A percentile compares a stretch with the other conserved stretches of the same genome.
These are phyloP conservation scores for Bruguiera sexangula DNA, from an alignment of 345 rosid species.

Conservation along the genomic window DNA sequence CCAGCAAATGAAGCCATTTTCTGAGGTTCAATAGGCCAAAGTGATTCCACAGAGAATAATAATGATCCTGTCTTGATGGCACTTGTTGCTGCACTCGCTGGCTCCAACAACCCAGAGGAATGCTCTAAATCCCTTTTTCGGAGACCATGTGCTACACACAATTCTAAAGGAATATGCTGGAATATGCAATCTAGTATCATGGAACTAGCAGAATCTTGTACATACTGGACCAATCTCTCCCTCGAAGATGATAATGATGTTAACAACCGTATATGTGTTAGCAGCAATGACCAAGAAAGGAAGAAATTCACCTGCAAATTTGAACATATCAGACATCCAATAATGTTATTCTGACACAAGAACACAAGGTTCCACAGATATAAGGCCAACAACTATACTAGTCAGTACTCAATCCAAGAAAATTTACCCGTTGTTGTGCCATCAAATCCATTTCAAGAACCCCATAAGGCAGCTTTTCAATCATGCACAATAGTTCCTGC, in stretches of 20 bases:
- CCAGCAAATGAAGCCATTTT: constrained; percentile 83
- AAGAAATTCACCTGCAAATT: constrained; percentile 64
- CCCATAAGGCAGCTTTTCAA: constrained; percentile 60
- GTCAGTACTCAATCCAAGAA: constrained; percentile 3
- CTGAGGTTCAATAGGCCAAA: constrained; percentile 67
- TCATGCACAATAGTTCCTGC: constrained; percentile 63
- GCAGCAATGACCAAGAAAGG: constrained; percentile 84
- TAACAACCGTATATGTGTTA: constrained; percentile 67
- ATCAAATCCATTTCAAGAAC: constrained; percentile 69
- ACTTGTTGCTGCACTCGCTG: constrained; percentile 62
- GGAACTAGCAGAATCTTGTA: constrained; percentile 60
- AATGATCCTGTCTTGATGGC: constrained; percentile 67
- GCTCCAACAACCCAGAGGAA: constrained; percentile 51
- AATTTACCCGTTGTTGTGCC: constrained; percentile 68
- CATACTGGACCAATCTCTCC: constrained; percentile 73
- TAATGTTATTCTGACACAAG: neutral
- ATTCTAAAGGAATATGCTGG: constrained; percentile 80
- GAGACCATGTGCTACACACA: constrained; percentile 46
- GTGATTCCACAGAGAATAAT: constrained; percentile 63
- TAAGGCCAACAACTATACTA: constrained; percentile 15
- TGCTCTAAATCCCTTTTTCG: constrained; percentile 71
- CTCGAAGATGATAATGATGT: constrained; percentile 60
- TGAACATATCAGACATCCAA: neutral
- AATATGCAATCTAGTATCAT: constrained; percentile 79
- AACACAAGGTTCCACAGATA: neutral